Conservation (phyloP, 2,329 filamentous ascomycete genomes). For the Epichloe glyceriae region DNA sequence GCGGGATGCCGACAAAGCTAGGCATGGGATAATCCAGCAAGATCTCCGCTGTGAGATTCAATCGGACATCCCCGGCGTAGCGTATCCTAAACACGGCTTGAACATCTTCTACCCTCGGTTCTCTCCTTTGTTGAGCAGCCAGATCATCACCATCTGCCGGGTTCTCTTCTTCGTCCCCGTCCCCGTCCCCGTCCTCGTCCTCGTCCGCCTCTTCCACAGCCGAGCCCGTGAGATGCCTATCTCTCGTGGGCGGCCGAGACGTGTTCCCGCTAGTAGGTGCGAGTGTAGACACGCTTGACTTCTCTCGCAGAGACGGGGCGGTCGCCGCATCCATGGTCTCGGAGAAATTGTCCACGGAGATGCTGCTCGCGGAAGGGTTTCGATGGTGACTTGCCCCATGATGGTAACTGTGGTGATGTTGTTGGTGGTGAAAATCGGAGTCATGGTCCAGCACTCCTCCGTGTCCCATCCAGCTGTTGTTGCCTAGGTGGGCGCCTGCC, state of each 20-base stretch:
- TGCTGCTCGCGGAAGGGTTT: slow-evolving; percentile 33
- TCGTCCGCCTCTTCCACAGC: slow-evolving; percentile 26
- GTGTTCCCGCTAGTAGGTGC: slow-evolving; percentile 39
- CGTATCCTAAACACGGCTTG: slow-evolving; percentile 86
- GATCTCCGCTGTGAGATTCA: slow-evolving; percentile 89
- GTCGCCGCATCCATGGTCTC: slow-evolving; percentile 15
- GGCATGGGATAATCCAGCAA: slow-evolving; percentile 97
- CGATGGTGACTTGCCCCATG: slow-evolving; percentile 25
- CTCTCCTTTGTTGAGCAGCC: slow-evolving; percentile 33
- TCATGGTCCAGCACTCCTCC: slow-evolving; percentile 3
- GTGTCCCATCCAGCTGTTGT: slow-evolving; percentile 22
- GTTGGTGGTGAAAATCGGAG: slow-evolving; percentile 7
- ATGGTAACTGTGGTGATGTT: slow-evolving; percentile 5
- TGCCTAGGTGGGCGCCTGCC: slow-evolving; percentile 45
- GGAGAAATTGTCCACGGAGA: slow-evolving; percentile 30
- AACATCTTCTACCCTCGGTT: slow-evolving; percentile 72
- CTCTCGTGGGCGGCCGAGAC: slow-evolving; percentile 46
- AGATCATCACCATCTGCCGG: slow-evolving; percentile 14
- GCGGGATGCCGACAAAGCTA: slow-evolving; percentile 88
- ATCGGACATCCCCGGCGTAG: slow-evolving; percentile 75
- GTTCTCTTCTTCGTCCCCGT: slow-evolving; percentile 8
- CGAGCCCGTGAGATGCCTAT: slow-evolving; percentile 26
- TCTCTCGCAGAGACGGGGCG: slow-evolving; percentile 36
- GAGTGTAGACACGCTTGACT: slow-evolving; percentile 49
- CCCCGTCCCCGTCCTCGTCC: slow-evolving; percentile 20